Conservation (phyloP, 352 stramenopile genomes). For the Phytophthora cryptogea region DNA sequence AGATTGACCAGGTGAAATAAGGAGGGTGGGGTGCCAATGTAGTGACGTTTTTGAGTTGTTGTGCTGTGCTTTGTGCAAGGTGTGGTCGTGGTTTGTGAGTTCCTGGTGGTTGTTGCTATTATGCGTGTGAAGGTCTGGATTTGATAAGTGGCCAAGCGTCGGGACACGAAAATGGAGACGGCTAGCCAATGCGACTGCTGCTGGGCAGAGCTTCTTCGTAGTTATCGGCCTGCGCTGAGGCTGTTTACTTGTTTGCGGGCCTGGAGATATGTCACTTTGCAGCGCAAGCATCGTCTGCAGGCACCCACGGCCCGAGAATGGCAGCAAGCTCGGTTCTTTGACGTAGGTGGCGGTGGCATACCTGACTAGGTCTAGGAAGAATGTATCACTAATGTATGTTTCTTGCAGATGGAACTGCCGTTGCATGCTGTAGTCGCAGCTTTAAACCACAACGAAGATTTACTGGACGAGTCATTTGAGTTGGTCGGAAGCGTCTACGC, state of each 20-base stretch:
- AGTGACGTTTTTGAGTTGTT: too few species aligned
- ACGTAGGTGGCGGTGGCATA: conserved; percentile 32
- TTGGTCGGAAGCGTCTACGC: conserved; percentile 37
- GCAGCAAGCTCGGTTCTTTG: conserved; percentile 54
- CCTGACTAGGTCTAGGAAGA: not conserved
- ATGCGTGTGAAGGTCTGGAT: too few species aligned
- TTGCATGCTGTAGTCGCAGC: conserved; percentile 45
- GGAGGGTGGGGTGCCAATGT: not conserved
- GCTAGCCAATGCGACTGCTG: conserved; percentile 12
- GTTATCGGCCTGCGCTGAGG: conserved; percentile 9
- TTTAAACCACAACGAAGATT: conserved; percentile 18
- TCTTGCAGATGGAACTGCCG: conserved; percentile 42
- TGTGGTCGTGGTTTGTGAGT: too few species aligned
- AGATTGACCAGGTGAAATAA: conserved; percentile 39
- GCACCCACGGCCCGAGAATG: conserved; percentile 29
- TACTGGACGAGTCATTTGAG: conserved; percentile 34
- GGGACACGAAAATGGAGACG: conserved; percentile 12
- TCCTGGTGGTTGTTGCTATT: too few species aligned
- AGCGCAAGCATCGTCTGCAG: conserved; percentile 46
- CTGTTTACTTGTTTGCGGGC: conserved; percentile 52
- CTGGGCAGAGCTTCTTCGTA: conserved; percentile 49
- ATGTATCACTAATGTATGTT: not conserved
- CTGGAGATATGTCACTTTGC: conserved; percentile 46
- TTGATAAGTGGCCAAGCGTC: conserved; percentile 5
- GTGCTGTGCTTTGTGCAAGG: too few species aligned